Evolutionary conservation across 768 basidiomycete species (phyloP).

Genomic region (Clathrus columnatus): DNA sequence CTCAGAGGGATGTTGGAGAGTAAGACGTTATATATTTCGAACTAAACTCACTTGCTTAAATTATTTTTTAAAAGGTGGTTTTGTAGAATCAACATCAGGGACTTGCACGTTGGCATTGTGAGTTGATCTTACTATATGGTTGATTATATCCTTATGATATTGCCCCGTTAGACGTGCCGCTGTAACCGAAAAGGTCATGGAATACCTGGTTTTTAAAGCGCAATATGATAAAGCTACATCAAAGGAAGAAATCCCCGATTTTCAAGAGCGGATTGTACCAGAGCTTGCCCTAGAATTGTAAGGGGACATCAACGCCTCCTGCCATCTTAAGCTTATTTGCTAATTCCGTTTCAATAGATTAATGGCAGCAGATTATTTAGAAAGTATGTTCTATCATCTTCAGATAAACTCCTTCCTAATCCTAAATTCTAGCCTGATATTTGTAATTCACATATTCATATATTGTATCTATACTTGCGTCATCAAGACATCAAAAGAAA

Average conservation of each 20-base stretch:
- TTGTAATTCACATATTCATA: too few species aligned
- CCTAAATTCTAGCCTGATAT: background rate
- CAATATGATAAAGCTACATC: conserved; percentile 61
- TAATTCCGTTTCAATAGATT: conserved; percentile 14
- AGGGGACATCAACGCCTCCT: conserved; percentile 24
- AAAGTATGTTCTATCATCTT: conserved; percentile 15
- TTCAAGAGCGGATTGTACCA: conserved; percentile 73
- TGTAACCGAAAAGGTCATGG: conserved; percentile 80
- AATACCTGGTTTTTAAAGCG: conserved; percentile 82
- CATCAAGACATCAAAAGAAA: too few species aligned
- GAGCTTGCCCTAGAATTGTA: conserved; percentile 88
- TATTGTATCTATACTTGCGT: too few species aligned
- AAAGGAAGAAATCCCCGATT: conserved; percentile 80
- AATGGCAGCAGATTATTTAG: conserved; percentile 28
- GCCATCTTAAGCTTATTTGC: background rate
- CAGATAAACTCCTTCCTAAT: background rate
- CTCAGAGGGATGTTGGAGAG: conserved; percentile 74
- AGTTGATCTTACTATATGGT: background rate
- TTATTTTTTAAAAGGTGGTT: conserved; percentile 42
- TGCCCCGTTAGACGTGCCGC: conserved; percentile 30
- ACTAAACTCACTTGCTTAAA: conserved; percentile 9
- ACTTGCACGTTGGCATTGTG: conserved; percentile 42
- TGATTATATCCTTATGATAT: background rate
- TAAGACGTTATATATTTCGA: conserved; percentile 40
- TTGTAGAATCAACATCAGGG: conserved; percentile 64